Evolutionary conservation across 768 basidiomycete species (phyloP).

Genomic region (Tubosaeta sp.): DNA sequence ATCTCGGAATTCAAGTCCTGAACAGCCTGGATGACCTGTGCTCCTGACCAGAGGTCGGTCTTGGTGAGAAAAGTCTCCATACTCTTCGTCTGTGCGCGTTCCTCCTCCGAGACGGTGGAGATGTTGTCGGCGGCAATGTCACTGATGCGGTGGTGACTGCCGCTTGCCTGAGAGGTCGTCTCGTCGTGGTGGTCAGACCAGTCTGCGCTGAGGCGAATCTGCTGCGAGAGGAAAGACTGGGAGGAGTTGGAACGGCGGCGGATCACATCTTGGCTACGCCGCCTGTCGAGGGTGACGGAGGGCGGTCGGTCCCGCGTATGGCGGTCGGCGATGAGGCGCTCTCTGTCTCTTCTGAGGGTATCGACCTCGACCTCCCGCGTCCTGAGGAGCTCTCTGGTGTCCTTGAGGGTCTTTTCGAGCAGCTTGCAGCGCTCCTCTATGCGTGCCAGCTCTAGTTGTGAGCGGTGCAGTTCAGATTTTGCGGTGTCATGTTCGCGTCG

Average conservation of each 20-base stretch:
- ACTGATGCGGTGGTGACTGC: conserved; percentile 11
- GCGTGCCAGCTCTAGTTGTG: conserved; percentile 49
- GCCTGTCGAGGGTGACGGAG: conserved; percentile 22
- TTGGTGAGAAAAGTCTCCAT: conserved; percentile 69
- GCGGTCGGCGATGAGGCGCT: conserved; percentile 24
- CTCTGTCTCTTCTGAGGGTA: conserved; percentile 40
- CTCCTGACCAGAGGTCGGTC: conserved; percentile 70
- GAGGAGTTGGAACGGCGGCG: conserved; percentile 30
- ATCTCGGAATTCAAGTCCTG: conserved; percentile 80
- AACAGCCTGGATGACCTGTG: conserved; percentile 73
- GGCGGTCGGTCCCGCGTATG: conserved; percentile 15
- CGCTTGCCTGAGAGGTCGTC: conserved; percentile 9
- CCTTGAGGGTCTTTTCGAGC: conserved; percentile 60
- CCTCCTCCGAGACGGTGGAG: conserved; percentile 43
- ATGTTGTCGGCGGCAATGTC: conserved; percentile 20
- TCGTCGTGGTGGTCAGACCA: conserved; percentile 29
- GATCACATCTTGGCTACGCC: conserved; percentile 26
- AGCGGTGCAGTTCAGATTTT: conserved; percentile 51
- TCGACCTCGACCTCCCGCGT: conserved; percentile 59
- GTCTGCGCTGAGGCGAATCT: conserved; percentile 30
- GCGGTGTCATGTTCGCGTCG: conserved; percentile 54
- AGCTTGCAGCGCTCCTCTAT: conserved; percentile 59
- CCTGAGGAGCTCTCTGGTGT: conserved; percentile 57
- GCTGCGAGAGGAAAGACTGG: conserved; percentile 28
- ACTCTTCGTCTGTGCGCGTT: conserved; percentile 52